Base-by-base conservation (phyloP, 768 basidiomycete species). In the Gelatoporia subvermispora region DNA sequence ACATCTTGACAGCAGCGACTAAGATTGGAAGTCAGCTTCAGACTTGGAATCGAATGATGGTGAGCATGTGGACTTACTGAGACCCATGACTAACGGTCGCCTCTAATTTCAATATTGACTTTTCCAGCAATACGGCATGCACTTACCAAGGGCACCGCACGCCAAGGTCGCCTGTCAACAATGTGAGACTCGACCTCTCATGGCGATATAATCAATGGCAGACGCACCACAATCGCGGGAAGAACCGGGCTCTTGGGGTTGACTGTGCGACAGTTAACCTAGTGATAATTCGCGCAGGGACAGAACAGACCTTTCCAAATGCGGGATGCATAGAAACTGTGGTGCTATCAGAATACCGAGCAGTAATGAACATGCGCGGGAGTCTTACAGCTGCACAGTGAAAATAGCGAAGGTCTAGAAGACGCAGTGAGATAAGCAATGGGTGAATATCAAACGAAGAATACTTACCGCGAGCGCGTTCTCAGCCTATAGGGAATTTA, bases 321-420 rank as follows among this genome's bases (percentile, higher is more conserved):
- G 17, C 59, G 56, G 39, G 36, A 46, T 8, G 59, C 54, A 37
- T 56, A 60, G 39, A 45, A 60, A 13, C 59, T 60, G 41, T 3
- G 35, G 31, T 7, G n/a, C 5, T 4, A 15, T 43, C 10, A 43
- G 24, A 18, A 42, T 42, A 22, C 15, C 4, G 24, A 16, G 22
- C 16, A 15, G 16, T 35, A 16, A 15, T n/a, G 11, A 3, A 36
- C 20, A 4, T 21, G 23, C 5, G 11, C n/a, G 13, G 17, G 9
- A 15, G 28, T n/a, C 57, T 34, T 18, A 60, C 59, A 36, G 35
- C 45, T 60, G 59, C 21, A 56, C 52, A 4, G 58, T 15, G 23
- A 57, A 47, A 5, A 54, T 50, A 3, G 51, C 36, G n/a, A 57
- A 47, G 7, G 51, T 47, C 58, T 60, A 23, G 8, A 34, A 9